phyloP scores from a whole-genome alignment of 495 filamentous ascomycete genomes.

The Beverwykella pulmonaria region DNA sequence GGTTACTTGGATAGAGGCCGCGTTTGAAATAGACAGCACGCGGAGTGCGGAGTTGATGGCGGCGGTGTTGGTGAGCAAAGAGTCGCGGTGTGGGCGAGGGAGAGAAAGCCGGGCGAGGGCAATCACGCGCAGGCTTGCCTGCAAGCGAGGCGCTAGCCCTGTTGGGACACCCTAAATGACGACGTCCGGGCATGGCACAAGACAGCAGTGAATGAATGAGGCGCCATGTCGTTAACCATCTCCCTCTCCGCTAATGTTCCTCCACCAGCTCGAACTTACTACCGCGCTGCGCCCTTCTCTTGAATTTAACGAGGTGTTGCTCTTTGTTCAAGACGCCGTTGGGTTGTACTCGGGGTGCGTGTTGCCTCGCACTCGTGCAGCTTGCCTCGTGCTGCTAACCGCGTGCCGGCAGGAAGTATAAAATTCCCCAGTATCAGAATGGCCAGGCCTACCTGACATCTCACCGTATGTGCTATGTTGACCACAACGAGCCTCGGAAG shows the following conservation, averaged over 20 bases:
- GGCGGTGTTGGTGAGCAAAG: neutral
- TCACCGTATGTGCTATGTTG: constrained; percentile 92
- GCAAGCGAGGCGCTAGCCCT: constrained; percentile 16
- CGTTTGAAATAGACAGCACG: neutral
- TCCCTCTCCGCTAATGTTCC: constrained; percentile 66
- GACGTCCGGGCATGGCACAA: neutral
- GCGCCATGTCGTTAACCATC: neutral
- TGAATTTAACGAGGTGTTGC: constrained; percentile 82
- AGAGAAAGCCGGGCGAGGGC: neutral
- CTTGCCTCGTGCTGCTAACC: constrained; percentile 10
- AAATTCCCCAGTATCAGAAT: constrained; percentile 91
- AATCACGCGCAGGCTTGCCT: too few species aligned
- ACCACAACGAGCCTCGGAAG: constrained; percentile 82
- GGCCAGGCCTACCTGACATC: constrained; percentile 96
- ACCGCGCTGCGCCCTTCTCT: constrained; percentile 90
- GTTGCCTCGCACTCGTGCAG: neutral
- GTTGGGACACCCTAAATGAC: constrained; percentile 15
- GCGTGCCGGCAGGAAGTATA: constrained; percentile 71
- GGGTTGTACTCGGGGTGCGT: constrained; percentile 96
- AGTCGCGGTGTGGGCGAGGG: neutral
- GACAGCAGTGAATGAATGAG: neutral
- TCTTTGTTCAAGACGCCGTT: constrained; percentile 96
- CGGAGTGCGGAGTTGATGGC: neutral
- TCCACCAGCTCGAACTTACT: constrained; percentile 91
- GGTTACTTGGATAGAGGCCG: neutral